These are phyloP conservation scores for Zymoseptoria tritici DNA, from an alignment of 2,329 filamentous ascomycete genomes.

Conservation along the genomic window DNA sequence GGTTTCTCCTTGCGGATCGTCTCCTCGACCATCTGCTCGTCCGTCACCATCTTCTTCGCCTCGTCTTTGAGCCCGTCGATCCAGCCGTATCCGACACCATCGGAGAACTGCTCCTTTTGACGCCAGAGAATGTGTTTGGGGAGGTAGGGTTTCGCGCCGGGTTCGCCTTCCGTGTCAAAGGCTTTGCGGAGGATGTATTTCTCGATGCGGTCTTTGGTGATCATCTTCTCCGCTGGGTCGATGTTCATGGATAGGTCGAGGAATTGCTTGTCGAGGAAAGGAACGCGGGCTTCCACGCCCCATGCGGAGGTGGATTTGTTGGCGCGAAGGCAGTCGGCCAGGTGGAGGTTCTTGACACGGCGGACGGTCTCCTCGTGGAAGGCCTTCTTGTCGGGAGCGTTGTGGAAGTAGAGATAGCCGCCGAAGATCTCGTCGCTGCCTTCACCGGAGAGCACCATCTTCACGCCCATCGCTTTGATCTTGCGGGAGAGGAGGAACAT, in stretches of 20 bases:
- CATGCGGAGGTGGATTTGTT: constrained; percentile 99
- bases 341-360: constrained; percentile 90
- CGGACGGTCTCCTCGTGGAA: constrained; percentile 94
- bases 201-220: constrained; percentile 73
- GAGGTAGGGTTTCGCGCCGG: constrained; percentile 74
- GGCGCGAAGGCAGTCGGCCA: constrained; percentile 91
- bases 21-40: constrained; percentile 65
- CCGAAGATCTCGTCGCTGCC: constrained; percentile 98
- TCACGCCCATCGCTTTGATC: constrained; percentile 99
- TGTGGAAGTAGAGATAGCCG: constrained; percentile 97
- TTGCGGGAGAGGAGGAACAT: constrained; percentile 98
- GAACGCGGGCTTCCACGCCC: constrained; percentile 95
- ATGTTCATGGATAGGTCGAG: constrained; percentile 88
- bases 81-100: constrained; percentile 98
- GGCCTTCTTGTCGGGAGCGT: constrained; percentile 79
- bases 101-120: constrained; percentile 98
- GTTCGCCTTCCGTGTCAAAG: constrained; percentile 78
- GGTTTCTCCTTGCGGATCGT: constrained; percentile 77
- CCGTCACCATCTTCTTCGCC: constrained; percentile 79
- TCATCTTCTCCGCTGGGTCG: constrained; percentile 92
- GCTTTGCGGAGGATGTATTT: constrained; percentile 98
- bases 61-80: constrained; percentile 96
- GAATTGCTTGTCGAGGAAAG: constrained; percentile 97
- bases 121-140: constrained; percentile 93
- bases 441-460: constrained; percentile 98